These are phyloP conservation scores for Suhomyces chickasaworum DNA, from an alignment of 1,139 yeast genomes.

Conservation along the genomic window DNA sequence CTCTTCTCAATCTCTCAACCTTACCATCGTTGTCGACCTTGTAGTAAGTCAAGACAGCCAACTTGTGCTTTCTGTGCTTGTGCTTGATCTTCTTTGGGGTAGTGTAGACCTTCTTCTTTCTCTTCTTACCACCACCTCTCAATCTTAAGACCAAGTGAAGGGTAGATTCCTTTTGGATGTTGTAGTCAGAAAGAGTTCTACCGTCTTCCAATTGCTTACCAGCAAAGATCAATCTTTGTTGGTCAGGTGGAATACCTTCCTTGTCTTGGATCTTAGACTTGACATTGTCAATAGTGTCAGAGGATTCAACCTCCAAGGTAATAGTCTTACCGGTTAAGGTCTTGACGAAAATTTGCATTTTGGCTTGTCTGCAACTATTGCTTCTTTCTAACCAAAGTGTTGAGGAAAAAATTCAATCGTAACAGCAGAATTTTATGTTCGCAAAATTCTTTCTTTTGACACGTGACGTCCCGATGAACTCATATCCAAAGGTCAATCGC, in stretches of 20 bases:
- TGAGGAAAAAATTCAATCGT: not conserved
- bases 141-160: constrained; percentile 96
- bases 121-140: constrained; percentile 99
- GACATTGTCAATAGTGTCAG: constrained; percentile 99
- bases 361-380: constrained; percentile 54
- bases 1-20: constrained; percentile 98
- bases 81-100: constrained; percentile 99
- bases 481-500: no score
- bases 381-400: constrained; percentile 54
- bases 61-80: constrained; percentile 99
- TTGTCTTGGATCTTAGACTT: constrained; percentile 99
- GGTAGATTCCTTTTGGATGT: constrained; percentile 99
- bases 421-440: not conserved
- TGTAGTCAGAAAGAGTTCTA: constrained; percentile 98
- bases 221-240: constrained; percentile 99
- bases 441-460: constrained; percentile 1
- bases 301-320: constrained; percentile 98
- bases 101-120: constrained; percentile 99
- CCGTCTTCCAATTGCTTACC: constrained; percentile 99
- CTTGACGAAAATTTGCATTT: constrained; percentile 98
- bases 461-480: constrained; percentile 2
- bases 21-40: constrained; percentile 98
- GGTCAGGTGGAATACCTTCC: constrained; percentile 99
- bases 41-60: constrained; percentile 99
- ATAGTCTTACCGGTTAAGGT: constrained; percentile 99